A percentile compares a stretch with the other conserved stretches of the same genome.
Conservation (phyloP, 164 flowering plant genomes). For the Amborella trichopoda region DNA sequence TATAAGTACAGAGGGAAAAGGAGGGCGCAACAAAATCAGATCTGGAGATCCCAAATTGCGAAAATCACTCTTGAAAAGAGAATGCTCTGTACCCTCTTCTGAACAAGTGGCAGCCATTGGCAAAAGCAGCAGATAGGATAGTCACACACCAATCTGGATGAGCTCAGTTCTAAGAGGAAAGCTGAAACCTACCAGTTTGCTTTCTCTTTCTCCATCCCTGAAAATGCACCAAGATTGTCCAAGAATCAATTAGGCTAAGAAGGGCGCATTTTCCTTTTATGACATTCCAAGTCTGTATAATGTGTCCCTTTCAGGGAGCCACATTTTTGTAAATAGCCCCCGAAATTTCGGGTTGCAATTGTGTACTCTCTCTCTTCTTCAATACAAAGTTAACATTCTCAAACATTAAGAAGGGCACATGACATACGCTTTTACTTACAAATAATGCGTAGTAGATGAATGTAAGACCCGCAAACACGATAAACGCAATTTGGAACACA, state of each 20-base stretch:
- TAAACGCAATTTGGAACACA: slow-evolving; percentile 86
- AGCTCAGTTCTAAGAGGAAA: slow-evolving; percentile 37
- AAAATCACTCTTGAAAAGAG: too few species aligned
- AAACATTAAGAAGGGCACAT: background rate
- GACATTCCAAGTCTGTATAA: background rate
- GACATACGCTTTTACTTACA: slow-evolving; percentile 40
- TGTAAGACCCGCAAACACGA: slow-evolving; percentile 69
- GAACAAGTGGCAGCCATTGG: too few species aligned
- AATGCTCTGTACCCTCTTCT: too few species aligned
- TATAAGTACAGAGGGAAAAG: too few species aligned
- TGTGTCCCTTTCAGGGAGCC: background rate
- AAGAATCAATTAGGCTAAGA: background rate
- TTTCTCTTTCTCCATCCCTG: slow-evolving; percentile 95
- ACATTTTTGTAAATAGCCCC: background rate
- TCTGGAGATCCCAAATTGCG: too few species aligned
- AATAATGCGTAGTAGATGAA: slow-evolving; percentile 73
- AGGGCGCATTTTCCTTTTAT: background rate
- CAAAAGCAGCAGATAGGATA: too few species aligned
- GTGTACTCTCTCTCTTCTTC: too few species aligned
- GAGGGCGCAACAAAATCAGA: too few species aligned
- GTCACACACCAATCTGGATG: too few species aligned
- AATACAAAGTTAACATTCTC: background rate
- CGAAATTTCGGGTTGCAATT: background rate
- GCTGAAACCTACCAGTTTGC: slow-evolving; percentile 80
- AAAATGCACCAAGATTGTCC: background rate